Evolutionary conservation across 371 early-diverging fungal genomes (phyloP), one percentile per base, ranked within the genome.

Genomic region (Mortierella polycephala): DNA sequence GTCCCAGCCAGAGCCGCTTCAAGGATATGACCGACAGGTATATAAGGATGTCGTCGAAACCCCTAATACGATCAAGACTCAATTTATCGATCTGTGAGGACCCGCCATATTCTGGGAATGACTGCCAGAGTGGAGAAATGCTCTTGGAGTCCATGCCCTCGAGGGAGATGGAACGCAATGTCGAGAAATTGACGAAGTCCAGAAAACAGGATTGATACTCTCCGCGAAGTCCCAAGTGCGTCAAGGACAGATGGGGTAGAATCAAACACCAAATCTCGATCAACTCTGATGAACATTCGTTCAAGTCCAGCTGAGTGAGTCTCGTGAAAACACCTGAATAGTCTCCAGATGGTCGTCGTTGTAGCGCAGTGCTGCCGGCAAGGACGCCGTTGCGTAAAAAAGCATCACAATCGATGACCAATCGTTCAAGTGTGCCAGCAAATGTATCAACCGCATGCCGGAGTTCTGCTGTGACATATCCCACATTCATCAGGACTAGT

Each of bases 1-100:
- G n/a, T n/a, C 41, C 54, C 6, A 64, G 14, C 64, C 64, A 64
- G n/a, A 64, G 56, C 11, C 64, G 64, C 56, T 46, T 64, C 46
- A 64, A 18, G 39, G 54, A 30, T 11, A 55, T 12, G n/a, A 23
- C 45, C 23, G 21, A 9, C 13, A 64, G 37, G 13, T 55, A 13
- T 3, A 16, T 21, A 6, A 42, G 40, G 8, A 57, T 6, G 9
- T 42, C 20, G 0, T 57, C 20, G 18, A n/a, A 9, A 14, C 18
- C 42, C 12, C 5, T 8, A 8, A 57, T 14, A 12, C 2, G 1
- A 11, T 44, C 37, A 51, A 64, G 13, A 10, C 56, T 55, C 30
- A 64, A 12, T 14, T 44, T 45, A 5, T 56, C 55, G 40, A 64
- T 46, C 23, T 64, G 46, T 16, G 46, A 45, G 16, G 45, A 18